Conservation (phyloP, 2,329 filamentous ascomycete genomes). For the Pseudocercospora fijiensis region DNA sequence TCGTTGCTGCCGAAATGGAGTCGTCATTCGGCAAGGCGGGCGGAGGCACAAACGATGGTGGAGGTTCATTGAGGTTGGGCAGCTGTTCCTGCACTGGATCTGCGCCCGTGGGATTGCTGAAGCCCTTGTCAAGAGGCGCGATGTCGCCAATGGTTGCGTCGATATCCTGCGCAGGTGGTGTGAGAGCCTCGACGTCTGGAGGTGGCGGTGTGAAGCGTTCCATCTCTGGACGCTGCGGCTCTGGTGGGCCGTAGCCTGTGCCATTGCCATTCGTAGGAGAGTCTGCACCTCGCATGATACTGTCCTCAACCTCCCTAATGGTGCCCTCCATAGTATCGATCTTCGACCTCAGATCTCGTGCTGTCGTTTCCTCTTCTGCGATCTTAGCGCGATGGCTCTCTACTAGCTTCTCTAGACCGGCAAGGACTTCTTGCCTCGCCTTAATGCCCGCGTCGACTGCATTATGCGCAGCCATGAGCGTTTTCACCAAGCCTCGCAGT, state of each 20-base stretch:
- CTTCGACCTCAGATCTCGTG: slow-evolving; percentile 63
- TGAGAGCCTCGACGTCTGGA: slow-evolving; percentile 81
- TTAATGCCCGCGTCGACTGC: slow-evolving; percentile 88
- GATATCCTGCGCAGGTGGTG: slow-evolving; percentile 55
- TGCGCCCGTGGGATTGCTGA: slow-evolving; percentile 45
- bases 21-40: slow-evolving; percentile 22
- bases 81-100: slow-evolving; percentile 32
- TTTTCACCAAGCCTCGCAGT: slow-evolving; percentile 84
- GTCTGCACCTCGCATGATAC: slow-evolving; percentile 80
- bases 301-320: slow-evolving; percentile 85
- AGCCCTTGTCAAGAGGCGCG: slow-evolving; percentile 15
- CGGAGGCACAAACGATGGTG: slow-evolving; percentile 33
- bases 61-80: slow-evolving; percentile 32
- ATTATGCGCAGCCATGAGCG: slow-evolving; percentile 80
- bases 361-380: slow-evolving; percentile 65
- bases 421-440: slow-evolving; percentile 73
- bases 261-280: slow-evolving; percentile 47
- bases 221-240: slow-evolving; percentile 41
- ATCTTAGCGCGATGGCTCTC: slow-evolving; percentile 70
- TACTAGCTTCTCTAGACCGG: slow-evolving; percentile 78
- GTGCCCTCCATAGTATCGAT: slow-evolving; percentile 73
- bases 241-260: slow-evolving; percentile 14
- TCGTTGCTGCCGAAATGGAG: slow-evolving; percentile 6
- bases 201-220: slow-evolving; percentile 61
- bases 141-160: slow-evolving; percentile 16